Percentiles rank a stretch among this genome's conserved stretches.
phyloP scores from a whole-genome alignment of 257 asterid genomes.

The Forsythia suspensa region DNA sequence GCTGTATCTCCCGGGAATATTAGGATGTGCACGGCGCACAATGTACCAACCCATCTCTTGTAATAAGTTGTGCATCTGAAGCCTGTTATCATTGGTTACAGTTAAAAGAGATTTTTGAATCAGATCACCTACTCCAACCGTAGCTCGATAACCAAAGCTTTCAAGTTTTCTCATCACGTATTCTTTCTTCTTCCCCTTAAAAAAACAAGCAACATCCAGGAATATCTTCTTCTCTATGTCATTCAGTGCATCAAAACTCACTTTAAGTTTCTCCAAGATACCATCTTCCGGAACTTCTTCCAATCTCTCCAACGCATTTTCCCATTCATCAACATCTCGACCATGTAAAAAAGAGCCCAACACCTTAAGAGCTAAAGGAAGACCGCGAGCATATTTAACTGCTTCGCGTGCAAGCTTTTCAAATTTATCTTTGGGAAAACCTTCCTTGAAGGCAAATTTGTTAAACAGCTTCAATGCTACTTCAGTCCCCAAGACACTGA shows the following conservation, averaged over 20 bases:
- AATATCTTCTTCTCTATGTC: slow-evolving; percentile 12
- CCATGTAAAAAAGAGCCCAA: slow-evolving; percentile 14
- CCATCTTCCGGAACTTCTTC: slow-evolving; percentile 13
- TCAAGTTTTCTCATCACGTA: slow-evolving; percentile 15
- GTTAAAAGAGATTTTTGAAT: slow-evolving; percentile 18
- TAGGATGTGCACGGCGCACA: slow-evolving; percentile 12
- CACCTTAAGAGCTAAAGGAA: slow-evolving; percentile 24
- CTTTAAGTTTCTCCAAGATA: slow-evolving; percentile 17
- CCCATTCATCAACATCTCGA: slow-evolving; percentile 9
- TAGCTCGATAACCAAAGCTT: slow-evolving; percentile 17
- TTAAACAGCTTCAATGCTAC: slow-evolving; percentile 15
- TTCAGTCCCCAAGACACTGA: background rate
- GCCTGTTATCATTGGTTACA: slow-evolving; percentile 12
- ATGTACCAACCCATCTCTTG: slow-evolving; percentile 25
- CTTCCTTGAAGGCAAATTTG: slow-evolving; percentile 13
- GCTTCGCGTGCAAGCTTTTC: background rate
- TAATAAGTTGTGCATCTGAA: slow-evolving; percentile 20
- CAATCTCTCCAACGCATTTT: slow-evolving; percentile 11
- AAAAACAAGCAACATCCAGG: slow-evolving; percentile 25
- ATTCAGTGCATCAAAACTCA: slow-evolving; percentile 13
- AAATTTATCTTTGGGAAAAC: slow-evolving; percentile 7
- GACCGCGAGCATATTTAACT: slow-evolving; percentile 8
- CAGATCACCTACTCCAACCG: slow-evolving; percentile 15
- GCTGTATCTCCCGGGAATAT: background rate
- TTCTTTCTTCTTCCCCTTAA: slow-evolving; percentile 23